Conservation (phyloP, 805 yeast species). For the Myxozyma monticola region DNA sequence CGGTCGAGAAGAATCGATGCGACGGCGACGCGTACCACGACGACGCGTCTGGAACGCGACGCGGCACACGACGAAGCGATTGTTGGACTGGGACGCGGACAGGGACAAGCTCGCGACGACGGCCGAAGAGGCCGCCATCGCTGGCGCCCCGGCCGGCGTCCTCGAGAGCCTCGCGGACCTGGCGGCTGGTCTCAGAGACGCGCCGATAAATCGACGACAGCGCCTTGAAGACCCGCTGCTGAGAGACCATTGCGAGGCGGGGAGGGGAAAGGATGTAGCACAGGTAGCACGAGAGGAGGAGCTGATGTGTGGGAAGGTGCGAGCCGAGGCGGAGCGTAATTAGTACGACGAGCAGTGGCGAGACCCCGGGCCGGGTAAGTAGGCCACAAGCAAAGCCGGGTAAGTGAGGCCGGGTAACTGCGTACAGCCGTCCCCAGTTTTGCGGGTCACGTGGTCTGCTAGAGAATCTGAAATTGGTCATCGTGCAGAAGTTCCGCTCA, state of each 20-base stretch:
- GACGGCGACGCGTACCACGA: constrained; percentile 2
- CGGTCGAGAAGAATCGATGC: neutral
- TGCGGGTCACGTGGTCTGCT: too few species aligned
- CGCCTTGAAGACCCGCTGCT: constrained; percentile 18
- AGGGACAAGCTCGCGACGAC: constrained; percentile 20
- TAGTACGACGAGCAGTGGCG: too few species aligned
- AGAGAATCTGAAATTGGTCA: too few species aligned
- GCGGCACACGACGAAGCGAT: constrained; percentile 1
- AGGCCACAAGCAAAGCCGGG: too few species aligned
- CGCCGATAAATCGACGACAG: constrained; percentile 20
- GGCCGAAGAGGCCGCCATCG: constrained; percentile 15
- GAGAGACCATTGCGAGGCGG: constrained; percentile 11
- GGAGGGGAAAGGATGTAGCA: too few species aligned
- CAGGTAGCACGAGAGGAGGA: too few species aligned
- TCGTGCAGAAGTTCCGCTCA: too few species aligned
- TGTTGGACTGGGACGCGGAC: constrained; percentile 25
- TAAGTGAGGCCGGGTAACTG: too few species aligned
- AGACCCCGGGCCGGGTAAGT: too few species aligned
- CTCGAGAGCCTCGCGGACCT: constrained; percentile 26
- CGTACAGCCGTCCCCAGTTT: too few species aligned
- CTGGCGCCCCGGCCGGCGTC: constrained; percentile 17
- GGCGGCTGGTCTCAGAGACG: constrained; percentile 19
- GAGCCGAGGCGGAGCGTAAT: too few species aligned
- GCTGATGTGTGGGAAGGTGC: too few species aligned
- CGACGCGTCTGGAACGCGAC: neutral